Base-by-base conservation (phyloP, 306 rosid genomes). In the Cucurbita argyrosperma region DNA sequence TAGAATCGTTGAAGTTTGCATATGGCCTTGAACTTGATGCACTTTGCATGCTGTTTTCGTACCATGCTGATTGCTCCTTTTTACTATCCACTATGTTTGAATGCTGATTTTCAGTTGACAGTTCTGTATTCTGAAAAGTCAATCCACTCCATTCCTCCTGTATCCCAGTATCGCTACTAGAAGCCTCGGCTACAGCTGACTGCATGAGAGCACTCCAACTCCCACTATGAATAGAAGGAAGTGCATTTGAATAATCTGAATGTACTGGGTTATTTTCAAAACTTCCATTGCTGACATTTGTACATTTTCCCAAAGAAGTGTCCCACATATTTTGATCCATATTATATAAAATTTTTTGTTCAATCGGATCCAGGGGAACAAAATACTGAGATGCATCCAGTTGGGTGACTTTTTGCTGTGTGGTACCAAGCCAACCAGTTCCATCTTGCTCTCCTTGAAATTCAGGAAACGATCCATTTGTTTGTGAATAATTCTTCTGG, bases 121-220 rank as follows among this genome's bases (percentile, higher is more conserved):
- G 74, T 51, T 86, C 89, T 2, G 84, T 83, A 72, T 86, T 86
- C 75, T 86, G 87, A 79, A 83, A 83, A n/a, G 87, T 81, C 74
- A 86, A 75, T 56, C 89, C 89, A 83, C 89, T 86, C 89, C 89
- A 86, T 80, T 86, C 89, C 63, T 86, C 89, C 60, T 83, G 89
- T 39, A 77, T 67, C 66, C 85, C 87, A 9, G 89, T 83, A 77
- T 86, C 89, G 76, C 84, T 86, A 77, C 89, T 86, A 60, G 87
- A 86, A 81, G 88, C 88, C 81, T 86, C 89, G 47, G 85, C 89
- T 47, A 86, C 89, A 77, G 89, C 89, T 54, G 87, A 86, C 79
- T 83, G 89, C 89, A 86, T 86, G 61, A 86, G 89, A 30, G 89
- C 89, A 46, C 89, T 86, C 89, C 89, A 86, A 81, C 87, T 85